Evolutionary conservation across 352 stramenopile species (phyloP).

Genomic region (Pythium brachiatum): DNA sequence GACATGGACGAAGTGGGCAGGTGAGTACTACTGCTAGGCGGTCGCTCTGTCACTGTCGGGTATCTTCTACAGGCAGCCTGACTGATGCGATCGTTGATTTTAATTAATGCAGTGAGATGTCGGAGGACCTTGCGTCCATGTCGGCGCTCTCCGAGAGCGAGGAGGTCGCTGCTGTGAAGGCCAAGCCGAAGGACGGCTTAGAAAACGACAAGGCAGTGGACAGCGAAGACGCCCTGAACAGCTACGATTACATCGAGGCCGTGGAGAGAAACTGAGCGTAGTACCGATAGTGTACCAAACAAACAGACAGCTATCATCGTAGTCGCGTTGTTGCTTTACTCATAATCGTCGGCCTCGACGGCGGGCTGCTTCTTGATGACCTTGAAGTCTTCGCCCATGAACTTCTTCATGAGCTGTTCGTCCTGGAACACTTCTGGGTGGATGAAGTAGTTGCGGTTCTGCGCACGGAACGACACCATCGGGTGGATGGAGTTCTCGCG

Average conservation of each 20-base stretch:
- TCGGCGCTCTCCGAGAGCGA: conserved; percentile 51
- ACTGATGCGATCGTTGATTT: neutral
- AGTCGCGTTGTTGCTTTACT: neutral
- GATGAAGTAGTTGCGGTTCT: conserved; percentile 71
- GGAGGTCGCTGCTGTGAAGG: conserved; percentile 20
- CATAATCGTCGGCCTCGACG: conserved; percentile 25
- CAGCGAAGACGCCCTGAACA: conserved; percentile 68
- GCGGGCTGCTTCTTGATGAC: conserved; percentile 11
- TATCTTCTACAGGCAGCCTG: neutral
- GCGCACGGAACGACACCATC: conserved; percentile 80
- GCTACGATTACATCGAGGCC: conserved; percentile 82
- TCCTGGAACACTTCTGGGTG: conserved; percentile 73
- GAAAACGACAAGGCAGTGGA: conserved; percentile 48
- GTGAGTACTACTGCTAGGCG: conserved; percentile 36
- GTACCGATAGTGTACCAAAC: neutral
- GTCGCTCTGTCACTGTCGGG: too few relatives aligned
- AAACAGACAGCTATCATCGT: neutral
- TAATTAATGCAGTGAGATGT: conserved; percentile 40
- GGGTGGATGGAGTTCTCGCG: conserved; percentile 72
- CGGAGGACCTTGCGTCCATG: conserved; percentile 59
- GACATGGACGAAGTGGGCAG: conserved; percentile 66
- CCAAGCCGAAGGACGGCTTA: neutral
- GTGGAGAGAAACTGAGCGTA: conserved; percentile 41
- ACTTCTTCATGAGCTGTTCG: conserved; percentile 52
- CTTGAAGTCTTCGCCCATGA: conserved; percentile 42